Evolutionary conservation across 106 monocot genomes (phyloP).

Genomic region (Dendrobium nobile): DNA sequence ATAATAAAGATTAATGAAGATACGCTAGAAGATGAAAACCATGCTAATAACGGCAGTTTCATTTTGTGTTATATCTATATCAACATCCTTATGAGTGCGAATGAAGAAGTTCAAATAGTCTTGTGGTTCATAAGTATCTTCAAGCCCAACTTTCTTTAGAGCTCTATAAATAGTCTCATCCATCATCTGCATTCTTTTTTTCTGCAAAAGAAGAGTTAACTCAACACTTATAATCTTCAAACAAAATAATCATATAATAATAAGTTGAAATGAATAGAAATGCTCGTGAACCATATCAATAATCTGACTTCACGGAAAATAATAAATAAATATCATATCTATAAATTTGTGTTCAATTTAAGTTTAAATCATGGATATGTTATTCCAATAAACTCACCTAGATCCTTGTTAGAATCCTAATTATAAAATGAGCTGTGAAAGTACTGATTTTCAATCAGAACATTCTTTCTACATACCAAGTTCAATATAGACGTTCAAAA

Average conservation of each 20-base stretch:
- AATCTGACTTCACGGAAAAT: neutral
- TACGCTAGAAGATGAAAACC: no score
- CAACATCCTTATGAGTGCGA: slow-evolving; percentile 67
- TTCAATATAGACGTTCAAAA: no score
- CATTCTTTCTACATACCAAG: slow-evolving; percentile 84
- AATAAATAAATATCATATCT: neutral
- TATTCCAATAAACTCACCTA: slow-evolving; percentile 33
- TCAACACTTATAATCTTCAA: neutral
- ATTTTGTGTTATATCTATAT: slow-evolving; percentile 16
- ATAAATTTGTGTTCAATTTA: neutral
- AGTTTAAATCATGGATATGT: neutral
- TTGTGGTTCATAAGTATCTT: slow-evolving; percentile 68
- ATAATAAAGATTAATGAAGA: no score
- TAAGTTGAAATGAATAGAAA: neutral
- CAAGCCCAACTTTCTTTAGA: slow-evolving; percentile 70
- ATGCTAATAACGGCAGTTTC: neutral
- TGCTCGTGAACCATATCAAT: neutral
- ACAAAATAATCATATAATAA: neutral
- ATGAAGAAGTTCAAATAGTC: slow-evolving; percentile 94
- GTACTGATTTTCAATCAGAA: slow-evolving; percentile 92
- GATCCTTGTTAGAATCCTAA: slow-evolving; percentile 71
- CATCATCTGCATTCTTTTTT: slow-evolving; percentile 99
- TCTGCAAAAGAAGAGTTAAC: neutral
- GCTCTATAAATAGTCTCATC: slow-evolving; percentile 85
- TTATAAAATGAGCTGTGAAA: slow-evolving; percentile 89